These are phyloP conservation scores for Boletus holoroseus DNA, from an alignment of 1,284 basidiomycete species.

Conservation along the genomic window DNA sequence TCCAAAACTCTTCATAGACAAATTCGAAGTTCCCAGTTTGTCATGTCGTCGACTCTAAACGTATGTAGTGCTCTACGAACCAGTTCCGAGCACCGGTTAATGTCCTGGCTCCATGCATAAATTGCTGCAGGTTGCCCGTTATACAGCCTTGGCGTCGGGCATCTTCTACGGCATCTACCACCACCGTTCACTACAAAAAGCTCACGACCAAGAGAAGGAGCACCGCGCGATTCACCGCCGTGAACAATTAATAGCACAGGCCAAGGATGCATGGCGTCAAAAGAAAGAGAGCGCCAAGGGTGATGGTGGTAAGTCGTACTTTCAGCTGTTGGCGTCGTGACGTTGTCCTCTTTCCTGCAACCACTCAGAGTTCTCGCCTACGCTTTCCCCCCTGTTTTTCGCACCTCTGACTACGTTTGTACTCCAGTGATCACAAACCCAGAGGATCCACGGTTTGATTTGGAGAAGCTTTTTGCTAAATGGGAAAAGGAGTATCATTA, in stretches of 20 bases:
- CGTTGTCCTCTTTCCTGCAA: background rate
- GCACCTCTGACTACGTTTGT: conserved; percentile 17
- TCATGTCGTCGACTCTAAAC: conserved; percentile 64
- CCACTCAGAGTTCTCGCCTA: background rate
- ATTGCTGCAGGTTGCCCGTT: conserved; percentile 79
- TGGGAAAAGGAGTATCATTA: conserved; percentile 62
- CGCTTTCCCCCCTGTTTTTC: background rate
- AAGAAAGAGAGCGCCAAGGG: conserved; percentile 54
- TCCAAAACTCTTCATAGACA: conserved; percentile 9
- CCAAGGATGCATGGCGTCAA: conserved; percentile 86
- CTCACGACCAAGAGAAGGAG: conserved; percentile 68
- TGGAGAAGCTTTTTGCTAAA: conserved; percentile 84
- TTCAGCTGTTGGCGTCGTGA: background rate
- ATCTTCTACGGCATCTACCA: conserved; percentile 92
- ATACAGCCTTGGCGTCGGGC: conserved; percentile 86
- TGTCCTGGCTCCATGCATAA: conserved; percentile 1
- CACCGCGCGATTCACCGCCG: conserved; percentile 67
- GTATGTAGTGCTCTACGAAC: conserved; percentile 33
- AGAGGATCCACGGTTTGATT: conserved; percentile 92
- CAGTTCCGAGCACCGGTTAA: conserved; percentile 16
- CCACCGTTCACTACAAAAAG: conserved; percentile 82
- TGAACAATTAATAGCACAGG: conserved; percentile 78
- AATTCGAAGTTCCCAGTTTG: conserved; percentile 18
- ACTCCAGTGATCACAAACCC: conserved; percentile 81
- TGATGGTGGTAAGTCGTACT: conserved; percentile 45